Conservation (phyloP, 1,284 basidiomycete species). For the Omphalotus olearius region DNA sequence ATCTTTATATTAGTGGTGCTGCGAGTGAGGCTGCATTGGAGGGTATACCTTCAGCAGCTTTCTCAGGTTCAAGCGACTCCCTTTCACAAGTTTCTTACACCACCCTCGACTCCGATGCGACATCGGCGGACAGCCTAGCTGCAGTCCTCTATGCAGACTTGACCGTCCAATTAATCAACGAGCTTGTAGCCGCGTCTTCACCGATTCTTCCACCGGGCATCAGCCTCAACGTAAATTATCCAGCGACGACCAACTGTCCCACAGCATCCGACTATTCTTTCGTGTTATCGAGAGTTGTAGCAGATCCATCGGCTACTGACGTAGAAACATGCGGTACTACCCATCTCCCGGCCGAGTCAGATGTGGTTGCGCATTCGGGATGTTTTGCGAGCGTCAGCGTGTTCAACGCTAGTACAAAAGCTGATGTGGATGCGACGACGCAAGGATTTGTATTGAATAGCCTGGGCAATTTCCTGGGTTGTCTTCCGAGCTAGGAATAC, state of each 20-base stretch:
- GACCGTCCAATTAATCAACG: slow-evolving; percentile 27
- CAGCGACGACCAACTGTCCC: slow-evolving; percentile 34
- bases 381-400: slow-evolving; percentile 46
- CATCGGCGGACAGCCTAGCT: slow-evolving; percentile 24
- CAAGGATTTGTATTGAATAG: slow-evolving; percentile 36
- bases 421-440: slow-evolving; percentile 35
- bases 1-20: slow-evolving; percentile 33
- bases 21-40: slow-evolving; percentile 33
- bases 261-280: slow-evolving; percentile 34
- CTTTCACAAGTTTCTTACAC: slow-evolving; percentile 34
- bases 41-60: slow-evolving; percentile 37
- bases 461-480: slow-evolving; percentile 29
- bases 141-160: slow-evolving; percentile 31
- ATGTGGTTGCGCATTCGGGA: slow-evolving; percentile 29
- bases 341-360: slow-evolving; percentile 36
- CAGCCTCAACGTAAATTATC: slow-evolving; percentile 50
- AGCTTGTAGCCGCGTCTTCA: slow-evolving; percentile 24
- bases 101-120: slow-evolving; percentile 28
- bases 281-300: slow-evolving; percentile 39
- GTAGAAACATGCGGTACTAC: slow-evolving; percentile 38
- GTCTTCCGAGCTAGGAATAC: slow-evolving; percentile 8
- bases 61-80: slow-evolving; percentile 31
- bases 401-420: slow-evolving; percentile 39
- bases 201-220: slow-evolving; percentile 37
- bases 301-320: slow-evolving; percentile 28